Evolutionary conservation across 2,329 filamentous ascomycete genomes (phyloP), one percentile per base, ranked within the genome.

Genomic region (Colletotrichum australisinense): DNA sequence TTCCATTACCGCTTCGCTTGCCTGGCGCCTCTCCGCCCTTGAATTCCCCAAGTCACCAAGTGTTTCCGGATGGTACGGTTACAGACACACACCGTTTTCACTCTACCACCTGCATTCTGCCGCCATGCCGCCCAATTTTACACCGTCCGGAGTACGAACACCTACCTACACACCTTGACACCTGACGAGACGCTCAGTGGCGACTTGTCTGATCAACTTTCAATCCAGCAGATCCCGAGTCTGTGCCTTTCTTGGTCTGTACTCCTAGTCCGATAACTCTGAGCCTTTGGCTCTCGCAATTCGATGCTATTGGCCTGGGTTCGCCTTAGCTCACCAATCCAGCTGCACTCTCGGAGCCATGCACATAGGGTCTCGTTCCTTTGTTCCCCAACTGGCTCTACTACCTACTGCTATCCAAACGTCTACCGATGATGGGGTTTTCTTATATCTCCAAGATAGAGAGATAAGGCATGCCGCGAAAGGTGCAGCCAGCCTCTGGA

Each of bases 321-420:
- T 26, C 16, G 56, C 38, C 67, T 69, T 69, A 72, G 64, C 57
- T 60, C 38, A 28, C 35, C 46, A 35, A 26, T 35, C 49, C 26
- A 49, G 24, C 56, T 63, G 65, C 53, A 63, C 66, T 32, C 49
- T 46, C 65, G 42, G 42, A 24, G 24, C 60, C 26, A 72, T 72
- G 69, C 69, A 72, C 59, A 67, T 35, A 72, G 69, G 69, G 69
- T 69, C 65, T 72, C 58, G 46, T 19, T 52, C 42, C 32, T 68
- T 63, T 68, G 58, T 63, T 63, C 38, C 24, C 38, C 55, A 63
- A 53, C 38, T 69, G 30, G 28, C 11, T 49, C 16, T 19, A 42
- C 16, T 42, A 42, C 38, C 11, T 35, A 35, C 6, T 6, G 3
- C 14, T 42, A 38, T 16, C 26, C 28, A 32, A 32, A 64, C 62